Base-by-base conservation (phyloP, 2,329 filamentous ascomycete genomes). In the Cladophialophora carrionii region DNA sequence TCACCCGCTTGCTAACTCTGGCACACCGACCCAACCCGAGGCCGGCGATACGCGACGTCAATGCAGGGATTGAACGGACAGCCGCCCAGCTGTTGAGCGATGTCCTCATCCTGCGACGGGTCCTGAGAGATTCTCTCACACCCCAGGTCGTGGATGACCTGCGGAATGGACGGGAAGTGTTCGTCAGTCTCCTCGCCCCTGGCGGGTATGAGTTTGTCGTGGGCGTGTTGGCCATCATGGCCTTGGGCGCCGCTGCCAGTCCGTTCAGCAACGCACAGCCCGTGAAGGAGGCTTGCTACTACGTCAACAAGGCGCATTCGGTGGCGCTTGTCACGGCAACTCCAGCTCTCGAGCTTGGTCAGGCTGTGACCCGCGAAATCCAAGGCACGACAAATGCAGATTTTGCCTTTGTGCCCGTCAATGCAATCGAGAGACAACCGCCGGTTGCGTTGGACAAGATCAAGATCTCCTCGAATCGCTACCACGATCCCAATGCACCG, bases 141-240 rank as follows among this genome's bases (percentile, higher is more conserved):
- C 67, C 68, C 32, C 61, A 65, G 2, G 67, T 61, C 2, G 32
- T 71, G 22, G 59, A 69, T 20, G 70, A 73, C 12, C 58, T 77
- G 14, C 56, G 63, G 2, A 57, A 68, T 8, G 73, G 74, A 22
- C 64, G 72, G n/a, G 75, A 76, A 56, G 73, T 76, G 10, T 76
- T 72, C 63, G 72, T 77, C 61, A 75, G 73, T 20, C 26, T 77
- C 14, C 54, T 77, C 7, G 74, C 73, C 0, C 74, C 75, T 0
- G 75, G 75, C 20, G 76, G 76, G 0, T 77, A 77, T 68, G 75
- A 77, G 52, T 77, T 77, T 46, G 70, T 74, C 1, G 75, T 77
- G n/a, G 75, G 71, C 3, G 74, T 77, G 32, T 66, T 75, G 48
- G 74, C 74, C 2, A 74, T 77, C 46, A 68, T 76, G 31, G 74